Evolutionary conservation across 1,284 basidiomycete species (phyloP).

Genomic region (Gomphus bonarii): DNA sequence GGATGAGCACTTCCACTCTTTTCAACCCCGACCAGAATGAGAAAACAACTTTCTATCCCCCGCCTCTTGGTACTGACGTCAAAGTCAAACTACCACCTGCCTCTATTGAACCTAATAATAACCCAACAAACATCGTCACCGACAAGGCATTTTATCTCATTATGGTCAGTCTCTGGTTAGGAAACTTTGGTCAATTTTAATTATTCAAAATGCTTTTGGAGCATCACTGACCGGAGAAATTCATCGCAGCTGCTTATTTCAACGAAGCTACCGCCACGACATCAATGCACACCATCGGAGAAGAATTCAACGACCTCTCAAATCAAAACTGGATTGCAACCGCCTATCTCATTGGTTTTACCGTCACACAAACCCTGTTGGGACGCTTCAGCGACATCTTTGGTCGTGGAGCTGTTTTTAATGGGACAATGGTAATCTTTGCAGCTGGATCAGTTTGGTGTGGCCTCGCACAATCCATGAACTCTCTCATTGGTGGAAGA

Average conservation of each 20-base stretch:
- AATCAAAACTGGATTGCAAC: slow-evolving; percentile 26
- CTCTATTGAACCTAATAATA: background rate
- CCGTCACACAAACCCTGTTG: slow-evolving; percentile 25
- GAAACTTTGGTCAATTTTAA: slow-evolving; percentile 26
- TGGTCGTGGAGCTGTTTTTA: slow-evolving; percentile 24
- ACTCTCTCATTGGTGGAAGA: slow-evolving; percentile 23
- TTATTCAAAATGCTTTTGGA: slow-evolving; percentile 26
- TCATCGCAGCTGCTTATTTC: background rate
- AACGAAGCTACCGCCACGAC: background rate
- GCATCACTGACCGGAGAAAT: background rate
- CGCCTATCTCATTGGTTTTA: slow-evolving; percentile 24
- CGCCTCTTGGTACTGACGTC: background rate
- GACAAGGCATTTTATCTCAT: slow-evolving; percentile 22
- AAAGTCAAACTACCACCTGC: background rate
- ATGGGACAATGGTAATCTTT: slow-evolving; percentile 26
- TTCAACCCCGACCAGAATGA: too few relatives aligned
- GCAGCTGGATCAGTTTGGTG: slow-evolving; percentile 25
- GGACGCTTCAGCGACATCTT: slow-evolving; percentile 26
- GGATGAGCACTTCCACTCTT: too few relatives aligned
- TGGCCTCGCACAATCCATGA: slow-evolving; percentile 25
- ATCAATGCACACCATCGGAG: slow-evolving; percentile 26
- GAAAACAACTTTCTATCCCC: too few relatives aligned
- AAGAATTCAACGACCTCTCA: slow-evolving; percentile 20
- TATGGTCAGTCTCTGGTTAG: slow-evolving; percentile 24
- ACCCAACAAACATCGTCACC: background rate